Evolutionary conservation across 2,329 filamentous ascomycete genomes (phyloP), one percentile per base, ranked within the genome.

Genomic region (Scedosporium minutisporum): DNA sequence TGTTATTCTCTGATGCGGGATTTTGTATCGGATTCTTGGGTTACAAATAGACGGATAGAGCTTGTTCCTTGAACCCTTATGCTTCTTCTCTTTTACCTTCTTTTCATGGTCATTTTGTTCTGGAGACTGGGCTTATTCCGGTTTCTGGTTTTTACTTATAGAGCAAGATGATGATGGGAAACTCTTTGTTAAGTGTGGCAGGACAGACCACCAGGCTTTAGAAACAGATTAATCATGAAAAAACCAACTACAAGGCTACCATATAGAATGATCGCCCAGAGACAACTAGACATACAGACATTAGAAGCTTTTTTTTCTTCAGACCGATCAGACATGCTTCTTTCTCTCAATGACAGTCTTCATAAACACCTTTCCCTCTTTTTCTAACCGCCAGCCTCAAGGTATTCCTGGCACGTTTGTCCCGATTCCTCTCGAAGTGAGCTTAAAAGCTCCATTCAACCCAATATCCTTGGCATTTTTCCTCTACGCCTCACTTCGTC

Each of bases 401-500:
- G 29, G 29, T 33, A 33, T 33, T 33, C 29, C 7, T 33, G 2
- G 6, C 12, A 14, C 4, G 33, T 2, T 38, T 38, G 33, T 38
- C 10, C 9, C 10, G 33, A 38, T 3, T 38, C 33, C 9, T 14
- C 10, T 38, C 3, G 10, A 38, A 12, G 33, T 4, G 33, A 6
- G 33, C 33, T 3, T 14, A 14, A 21, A 48, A 48, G 7, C 44
- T n/a, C 16, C 18, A 18, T 21, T 21, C 16, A 21, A 21, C 18
- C 16, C 44, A 21, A 6, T 48, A 48, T 48, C 5, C 44, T n/a
- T 14, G n/a, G 14, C 3, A 48, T 4, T 29, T 23, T 27, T 57
- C 10, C 14, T 23, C 51, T 2, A 23, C 5, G 14, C n/a, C 12
- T 71, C 80, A 83, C 71, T 77, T 79, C 14, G 80, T 77, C 80